These are phyloP conservation scores for Arachnomyces sp. DNA, from an alignment of 2,329 filamentous ascomycete genomes.

Conservation along the genomic window DNA sequence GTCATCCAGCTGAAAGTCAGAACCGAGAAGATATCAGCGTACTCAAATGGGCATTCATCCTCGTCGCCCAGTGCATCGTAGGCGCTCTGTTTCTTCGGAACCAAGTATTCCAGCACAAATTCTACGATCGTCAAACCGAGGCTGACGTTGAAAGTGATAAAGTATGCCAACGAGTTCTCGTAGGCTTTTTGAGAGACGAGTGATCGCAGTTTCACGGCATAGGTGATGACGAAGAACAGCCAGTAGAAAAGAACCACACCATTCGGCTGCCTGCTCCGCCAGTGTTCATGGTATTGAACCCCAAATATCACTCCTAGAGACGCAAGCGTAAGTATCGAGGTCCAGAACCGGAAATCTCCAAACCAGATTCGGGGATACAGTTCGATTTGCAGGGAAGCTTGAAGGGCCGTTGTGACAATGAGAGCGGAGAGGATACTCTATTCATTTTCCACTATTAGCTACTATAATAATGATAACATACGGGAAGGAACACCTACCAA, in stretches of 20 bases:
- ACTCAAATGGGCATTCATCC: constrained; percentile 69
- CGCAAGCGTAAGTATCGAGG: constrained; percentile 61
- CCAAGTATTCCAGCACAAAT: constrained; percentile 76
- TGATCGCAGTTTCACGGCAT: constrained; percentile 76
- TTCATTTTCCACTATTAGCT: neutral
- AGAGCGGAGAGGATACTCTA: constrained; percentile 60
- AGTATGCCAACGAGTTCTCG: constrained; percentile 60
- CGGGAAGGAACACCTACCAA: constrained; percentile 52
- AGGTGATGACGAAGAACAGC: constrained; percentile 73
- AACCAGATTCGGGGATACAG: constrained; percentile 63
- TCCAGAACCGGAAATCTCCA: constrained; percentile 80
- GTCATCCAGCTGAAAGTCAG: constrained; percentile 99
- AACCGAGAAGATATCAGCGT: constrained; percentile 86
- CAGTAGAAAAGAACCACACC: constrained; percentile 88
- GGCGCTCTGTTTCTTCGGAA: constrained; percentile 67
- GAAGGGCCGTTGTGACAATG: constrained; percentile 59
- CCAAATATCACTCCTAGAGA: constrained; percentile 68
- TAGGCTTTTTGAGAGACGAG: constrained; percentile 72
- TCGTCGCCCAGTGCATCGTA: constrained; percentile 62
- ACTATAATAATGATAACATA: constrained; percentile 2
- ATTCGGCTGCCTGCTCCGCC: constrained; percentile 74
- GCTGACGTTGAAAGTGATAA: constrained; percentile 65
- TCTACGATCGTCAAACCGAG: constrained; percentile 62
- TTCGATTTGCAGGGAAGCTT: constrained; percentile 69
- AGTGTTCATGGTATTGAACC: constrained; percentile 82